These are phyloP conservation scores for Claviceps sorghi DNA, from an alignment of 2,329 filamentous ascomycete species.

Conservation along the genomic window DNA sequence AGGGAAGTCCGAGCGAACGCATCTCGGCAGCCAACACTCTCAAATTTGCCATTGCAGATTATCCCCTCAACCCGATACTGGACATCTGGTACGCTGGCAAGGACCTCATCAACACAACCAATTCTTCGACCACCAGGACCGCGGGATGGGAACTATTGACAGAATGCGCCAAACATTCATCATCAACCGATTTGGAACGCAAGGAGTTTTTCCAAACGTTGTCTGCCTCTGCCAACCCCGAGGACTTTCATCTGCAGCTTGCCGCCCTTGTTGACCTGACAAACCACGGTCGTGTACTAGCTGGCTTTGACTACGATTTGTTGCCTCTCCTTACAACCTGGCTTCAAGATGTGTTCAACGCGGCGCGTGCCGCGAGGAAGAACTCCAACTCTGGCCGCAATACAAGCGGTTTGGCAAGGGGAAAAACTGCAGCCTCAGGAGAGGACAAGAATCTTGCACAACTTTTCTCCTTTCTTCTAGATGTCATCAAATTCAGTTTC, in stretches of 20 bases:
- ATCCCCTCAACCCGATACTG: conserved; percentile 42
- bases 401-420: conserved; percentile 24
- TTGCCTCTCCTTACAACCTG: conserved; percentile 47
- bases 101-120: conserved; percentile 45
- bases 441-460: conserved; percentile 49
- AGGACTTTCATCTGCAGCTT: conserved; percentile 55
- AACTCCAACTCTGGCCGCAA: conserved; percentile 22
- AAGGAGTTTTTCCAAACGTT: conserved; percentile 51
- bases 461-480: conserved; percentile 50
- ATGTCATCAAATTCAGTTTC: conserved; percentile 64
- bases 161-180: conserved; percentile 48
- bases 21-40: conserved; percentile 43
- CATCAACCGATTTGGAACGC: conserved; percentile 51
- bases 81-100: conserved; percentile 54
- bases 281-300: conserved; percentile 44
- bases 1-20: conserved; percentile 36
- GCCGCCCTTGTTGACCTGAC: conserved; percentile 47
- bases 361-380: conserved; percentile 36
- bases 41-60: conserved; percentile 40
- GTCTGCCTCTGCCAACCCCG: conserved; percentile 37
- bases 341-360: conserved; percentile 41
- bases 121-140: conserved; percentile 36
- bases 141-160: conserved; percentile 53
- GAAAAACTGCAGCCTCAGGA: conserved; percentile 22
- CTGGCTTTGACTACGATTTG: conserved; percentile 54